Evolutionary conservation across 1,139 yeast genomes (phyloP), one percentile per base, ranked within the genome.

Genomic region (Debaryomyces subglobosus): DNA sequence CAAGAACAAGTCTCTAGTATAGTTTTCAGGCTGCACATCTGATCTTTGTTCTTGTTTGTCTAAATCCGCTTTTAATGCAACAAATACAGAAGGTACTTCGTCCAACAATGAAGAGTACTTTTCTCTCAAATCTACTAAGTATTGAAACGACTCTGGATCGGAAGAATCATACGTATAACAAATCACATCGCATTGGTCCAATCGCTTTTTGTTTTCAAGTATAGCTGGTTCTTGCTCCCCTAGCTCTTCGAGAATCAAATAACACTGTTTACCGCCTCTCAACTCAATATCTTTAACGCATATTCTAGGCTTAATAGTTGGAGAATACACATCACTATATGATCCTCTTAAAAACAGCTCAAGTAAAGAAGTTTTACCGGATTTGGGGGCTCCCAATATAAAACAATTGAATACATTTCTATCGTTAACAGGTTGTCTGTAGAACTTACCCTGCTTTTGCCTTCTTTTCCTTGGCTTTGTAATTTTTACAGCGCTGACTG

Each of bases 211-310:
- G 60, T 91, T 89, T 48, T 84, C 92, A 24, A 92, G 67, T 5
- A 91, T 84, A 0, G 96, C 96, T 0, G 88, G 84, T 61, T 90
- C 97, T 33, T 88, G 71, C 55, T 89, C 96, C 0, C 97, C 97
- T 30, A 91, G 69, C 59, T 94, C 99, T 64, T 92, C 96, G 40
- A 94, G 66, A 46, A 94, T 90, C 60, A 94, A 71, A 62, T 94
- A 94, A 64, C 96, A 91, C 64, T 94, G 99, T 62, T 90, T 92
- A 1, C 98, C 98, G 1, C 98, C 98, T 47, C 87, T 84, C 60
- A 92, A 71, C 63, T 94, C 99, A n/a, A 94, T 91, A 60, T 95
- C 92, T 62, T 94, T 94, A 1, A 91, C 97, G 10, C 90, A 96
- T 1, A 89, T 77, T 42, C 87, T 74, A 1, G 96, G 92, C 50